Evolutionary conservation across 139 green algal species (phyloP), one percentile per base, ranked within the genome.

Genomic region (Volvox reticuliferus): DNA sequence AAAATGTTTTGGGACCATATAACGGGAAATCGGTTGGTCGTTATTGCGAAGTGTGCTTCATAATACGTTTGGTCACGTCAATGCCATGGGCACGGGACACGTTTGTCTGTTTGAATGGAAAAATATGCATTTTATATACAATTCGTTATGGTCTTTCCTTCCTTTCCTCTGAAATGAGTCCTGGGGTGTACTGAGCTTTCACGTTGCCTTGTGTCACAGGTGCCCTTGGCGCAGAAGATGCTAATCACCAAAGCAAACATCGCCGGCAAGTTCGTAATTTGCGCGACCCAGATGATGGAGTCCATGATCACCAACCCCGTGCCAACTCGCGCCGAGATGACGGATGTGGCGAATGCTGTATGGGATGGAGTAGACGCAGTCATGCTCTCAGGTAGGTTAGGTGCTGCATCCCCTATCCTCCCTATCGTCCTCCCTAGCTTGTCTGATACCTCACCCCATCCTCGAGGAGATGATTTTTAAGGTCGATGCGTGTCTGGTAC

Each of bases 281-380:
- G 87, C 37, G 93, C 93, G 12, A 95, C 91, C 0, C 95, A 97
- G 91, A 97, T 97, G 95, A 93, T 97, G 62, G 95, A 97, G 91
- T 93, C 79, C 77, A 96, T 97, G 94, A 95, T 95, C 77, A 91
- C 68, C 75, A 96, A 92, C 88, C 95, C 95, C 21, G 89, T 96
- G 65, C 94, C 95, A n/a, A 97, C 95, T 19, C 95, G 97, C 26
- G 97, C 97, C 0, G 97, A 99, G 93, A 97, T 97, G 84, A 99
- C 97, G 0, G 97, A 99, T 88, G 97, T 99, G 26, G 97, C 97
- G 67, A 99, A 99, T 85, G 96, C 97, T 1, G 96, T 98, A 44
- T 94, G 98, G 69, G 97, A 99, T 81, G 97, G 97, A 73, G 97
- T 94, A 1, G 97, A 98, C 87, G 93, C 87, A 1, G 94, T 96